Percentiles rank a stretch among this genome's conserved stretches.
Evolutionary conservation across 768 basidiomycete species (phyloP).

Genomic region (Russula brevipes): DNA sequence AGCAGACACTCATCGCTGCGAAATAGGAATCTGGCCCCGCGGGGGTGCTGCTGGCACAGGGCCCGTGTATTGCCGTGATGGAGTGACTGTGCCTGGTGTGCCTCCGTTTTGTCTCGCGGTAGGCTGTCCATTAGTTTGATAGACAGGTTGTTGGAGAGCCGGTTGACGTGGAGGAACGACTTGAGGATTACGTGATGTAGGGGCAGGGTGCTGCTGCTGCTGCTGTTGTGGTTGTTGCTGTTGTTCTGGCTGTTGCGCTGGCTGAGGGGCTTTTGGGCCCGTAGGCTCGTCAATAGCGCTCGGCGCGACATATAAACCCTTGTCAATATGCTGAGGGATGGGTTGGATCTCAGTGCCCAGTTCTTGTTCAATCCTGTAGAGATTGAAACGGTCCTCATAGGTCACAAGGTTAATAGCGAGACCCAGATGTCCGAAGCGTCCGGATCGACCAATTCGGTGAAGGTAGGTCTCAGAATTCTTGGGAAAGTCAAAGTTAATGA

Average conservation of each 20-base stretch:
- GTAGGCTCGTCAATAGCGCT: constrained; percentile 41
- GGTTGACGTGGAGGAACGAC: constrained; percentile 13
- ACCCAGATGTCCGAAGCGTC: constrained; percentile 95
- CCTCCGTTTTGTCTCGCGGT: constrained; percentile 30
- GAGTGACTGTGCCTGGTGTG: constrained; percentile 18
- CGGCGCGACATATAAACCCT: constrained; percentile 89
- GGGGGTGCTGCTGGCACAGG: constrained; percentile 23
- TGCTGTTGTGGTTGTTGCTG: constrained; percentile 28
- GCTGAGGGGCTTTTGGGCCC: constrained; percentile 37
- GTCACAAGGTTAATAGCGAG: constrained; percentile 97
- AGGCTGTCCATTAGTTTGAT: constrained; percentile 30
- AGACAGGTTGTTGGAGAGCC: constrained; percentile 30
- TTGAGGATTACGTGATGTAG: constrained; percentile 21
- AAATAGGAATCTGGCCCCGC: constrained; percentile 27
- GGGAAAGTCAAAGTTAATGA: constrained; percentile 99
- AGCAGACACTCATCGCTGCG: constrained; percentile 20
- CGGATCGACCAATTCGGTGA: constrained; percentile 96
- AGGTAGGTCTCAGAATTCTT: constrained; percentile 99
- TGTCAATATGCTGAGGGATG: constrained; percentile 88
- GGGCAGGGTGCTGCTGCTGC: constrained; percentile 22
- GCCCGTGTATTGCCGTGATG: constrained; percentile 24
- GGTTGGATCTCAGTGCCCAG: constrained; percentile 97
- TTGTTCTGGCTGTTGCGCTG: constrained; percentile 33
- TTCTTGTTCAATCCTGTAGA: constrained; percentile 98
- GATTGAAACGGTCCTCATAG: constrained; percentile 95